Evolutionary conservation across 106 monocot species (phyloP).

Genomic region (Gastrodia elata): DNA sequence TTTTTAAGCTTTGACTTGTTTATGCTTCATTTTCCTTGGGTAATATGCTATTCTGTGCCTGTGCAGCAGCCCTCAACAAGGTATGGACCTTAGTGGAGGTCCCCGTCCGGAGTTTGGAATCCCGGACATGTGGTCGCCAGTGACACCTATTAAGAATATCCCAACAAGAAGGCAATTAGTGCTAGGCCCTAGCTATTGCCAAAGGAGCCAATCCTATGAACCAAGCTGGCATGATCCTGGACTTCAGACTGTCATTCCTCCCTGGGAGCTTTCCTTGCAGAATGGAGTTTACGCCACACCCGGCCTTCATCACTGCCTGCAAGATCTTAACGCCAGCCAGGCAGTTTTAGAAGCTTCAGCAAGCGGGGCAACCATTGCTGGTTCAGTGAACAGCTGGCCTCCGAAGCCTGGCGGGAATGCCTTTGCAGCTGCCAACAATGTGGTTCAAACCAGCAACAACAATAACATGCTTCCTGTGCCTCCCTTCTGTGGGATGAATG

Average conservation of each 20-base stretch:
- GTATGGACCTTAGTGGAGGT: slow-evolving; percentile 5
- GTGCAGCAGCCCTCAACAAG: background rate
- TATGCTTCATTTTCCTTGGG: background rate
- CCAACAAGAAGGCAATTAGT: slow-evolving; percentile 1
- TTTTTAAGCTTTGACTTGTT: background rate
- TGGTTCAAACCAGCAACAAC: no score
- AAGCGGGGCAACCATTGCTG: background rate
- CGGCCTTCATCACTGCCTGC: background rate
- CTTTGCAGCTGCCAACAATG: background rate
- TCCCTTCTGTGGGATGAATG: background rate
- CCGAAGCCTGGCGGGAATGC: background rate
- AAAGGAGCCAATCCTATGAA: background rate
- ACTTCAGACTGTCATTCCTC: background rate
- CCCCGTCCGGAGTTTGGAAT: slow-evolving; percentile 3
- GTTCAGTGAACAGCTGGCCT: background rate
- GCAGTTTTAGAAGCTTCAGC: background rate
- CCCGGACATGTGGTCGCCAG: slow-evolving; percentile 1
- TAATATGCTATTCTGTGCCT: background rate
- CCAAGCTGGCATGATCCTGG: slow-evolving; percentile 9
- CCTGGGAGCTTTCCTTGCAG: slow-evolving; percentile 1
- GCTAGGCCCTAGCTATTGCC: background rate
- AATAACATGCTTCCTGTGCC: background rate
- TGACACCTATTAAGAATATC: background rate
- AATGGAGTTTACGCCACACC: background rate
- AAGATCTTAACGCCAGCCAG: background rate